Evolutionary conservation across 2,329 filamentous ascomycete genomes (phyloP).

Genomic region (Curvularia verruculosa): DNA sequence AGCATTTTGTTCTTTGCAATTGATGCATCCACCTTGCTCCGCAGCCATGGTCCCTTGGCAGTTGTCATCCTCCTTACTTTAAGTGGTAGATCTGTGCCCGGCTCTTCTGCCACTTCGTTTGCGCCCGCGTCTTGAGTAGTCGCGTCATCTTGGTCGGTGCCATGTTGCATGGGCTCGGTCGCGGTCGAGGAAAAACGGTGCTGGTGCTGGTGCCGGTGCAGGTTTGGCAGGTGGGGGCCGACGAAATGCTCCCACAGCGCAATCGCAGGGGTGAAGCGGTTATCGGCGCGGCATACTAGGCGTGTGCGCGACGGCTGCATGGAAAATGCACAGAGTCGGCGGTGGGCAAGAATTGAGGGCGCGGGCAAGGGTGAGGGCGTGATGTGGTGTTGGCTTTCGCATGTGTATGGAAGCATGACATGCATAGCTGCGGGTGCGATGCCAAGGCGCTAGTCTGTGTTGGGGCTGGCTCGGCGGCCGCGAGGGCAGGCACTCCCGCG

Average conservation of each 20-base stretch:
- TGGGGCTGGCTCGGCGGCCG: constrained; percentile 9
- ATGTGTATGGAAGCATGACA: constrained; percentile 7
- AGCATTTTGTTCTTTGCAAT: constrained; percentile 6
- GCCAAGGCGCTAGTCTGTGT: constrained; percentile 29
- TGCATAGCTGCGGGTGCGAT: constrained; percentile 2
- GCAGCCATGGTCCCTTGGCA: constrained; percentile 3
- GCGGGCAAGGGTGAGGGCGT: constrained; percentile 5
- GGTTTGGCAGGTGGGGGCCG: constrained; percentile 17
- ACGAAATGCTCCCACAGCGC: constrained; percentile 46
- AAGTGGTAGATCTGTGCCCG: not conserved
- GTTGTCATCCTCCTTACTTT: constrained; percentile 8
- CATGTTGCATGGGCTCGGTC: constrained; percentile 10
- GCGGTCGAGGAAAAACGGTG: constrained; percentile 29
- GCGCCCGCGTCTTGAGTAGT: not conserved
- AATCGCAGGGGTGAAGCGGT: constrained; percentile 40
- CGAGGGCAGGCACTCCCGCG: constrained; percentile 24
- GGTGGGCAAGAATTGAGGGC: constrained; percentile 3
- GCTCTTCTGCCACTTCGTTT: not conserved
- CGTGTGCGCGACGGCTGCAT: constrained; percentile 36
- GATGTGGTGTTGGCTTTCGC: not conserved
- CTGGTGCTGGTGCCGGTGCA: constrained; percentile 21
- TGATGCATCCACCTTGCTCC: constrained; percentile 4
- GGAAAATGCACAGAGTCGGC: constrained; percentile 20
- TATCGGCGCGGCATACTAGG: constrained; percentile 41
- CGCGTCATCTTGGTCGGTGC: not conserved